These are phyloP conservation scores for Avena insularis DNA, from an alignment of 176 grass and related monocot genomes.

Conservation along the genomic window DNA sequence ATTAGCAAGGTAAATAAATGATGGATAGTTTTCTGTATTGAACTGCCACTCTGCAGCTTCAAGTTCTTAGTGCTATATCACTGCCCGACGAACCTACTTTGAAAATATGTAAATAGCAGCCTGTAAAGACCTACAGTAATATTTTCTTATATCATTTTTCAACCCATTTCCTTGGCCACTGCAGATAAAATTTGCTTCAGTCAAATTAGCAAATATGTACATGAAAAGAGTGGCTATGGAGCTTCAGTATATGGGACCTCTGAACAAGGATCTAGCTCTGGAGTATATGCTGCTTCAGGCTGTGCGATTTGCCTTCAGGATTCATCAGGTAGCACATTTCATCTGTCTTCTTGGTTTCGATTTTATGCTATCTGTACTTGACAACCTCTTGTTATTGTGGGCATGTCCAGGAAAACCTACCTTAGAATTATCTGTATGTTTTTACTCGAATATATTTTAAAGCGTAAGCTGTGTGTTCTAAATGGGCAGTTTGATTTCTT, in stretches of 20 bases:
- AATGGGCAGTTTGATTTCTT: background rate
- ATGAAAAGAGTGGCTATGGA: slow-evolving; percentile 98
- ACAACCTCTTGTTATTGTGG: background rate
- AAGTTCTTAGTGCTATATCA: slow-evolving; percentile 7
- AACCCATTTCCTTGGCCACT: slow-evolving; percentile 10
- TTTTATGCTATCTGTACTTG: slow-evolving; percentile 8
- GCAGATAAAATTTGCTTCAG: slow-evolving; percentile 98
- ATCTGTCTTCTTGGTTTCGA: background rate
- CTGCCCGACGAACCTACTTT: background rate
- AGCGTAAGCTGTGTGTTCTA: background rate
- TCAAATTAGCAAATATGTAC: slow-evolving; percentile 91
- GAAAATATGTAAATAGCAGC: slow-evolving; percentile 17
- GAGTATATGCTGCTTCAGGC: slow-evolving; percentile 99
- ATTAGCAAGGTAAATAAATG: slow-evolving; percentile 84
- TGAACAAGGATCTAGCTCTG: slow-evolving; percentile 91
- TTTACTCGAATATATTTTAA: background rate
- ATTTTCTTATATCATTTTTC: slow-evolving; percentile 1
- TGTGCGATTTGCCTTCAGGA: slow-evolving; percentile 97
- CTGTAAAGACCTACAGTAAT: background rate
- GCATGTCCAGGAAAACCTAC: background rate
- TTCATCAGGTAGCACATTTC: slow-evolving; percentile 84
- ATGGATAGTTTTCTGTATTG: slow-evolving; percentile 4
- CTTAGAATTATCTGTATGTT: background rate
- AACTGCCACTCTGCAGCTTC: background rate
- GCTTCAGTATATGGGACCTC: slow-evolving; percentile 86